Conservation (phyloP, 176 grass and related monocot genomes). For the Dactylis glomerata region DNA sequence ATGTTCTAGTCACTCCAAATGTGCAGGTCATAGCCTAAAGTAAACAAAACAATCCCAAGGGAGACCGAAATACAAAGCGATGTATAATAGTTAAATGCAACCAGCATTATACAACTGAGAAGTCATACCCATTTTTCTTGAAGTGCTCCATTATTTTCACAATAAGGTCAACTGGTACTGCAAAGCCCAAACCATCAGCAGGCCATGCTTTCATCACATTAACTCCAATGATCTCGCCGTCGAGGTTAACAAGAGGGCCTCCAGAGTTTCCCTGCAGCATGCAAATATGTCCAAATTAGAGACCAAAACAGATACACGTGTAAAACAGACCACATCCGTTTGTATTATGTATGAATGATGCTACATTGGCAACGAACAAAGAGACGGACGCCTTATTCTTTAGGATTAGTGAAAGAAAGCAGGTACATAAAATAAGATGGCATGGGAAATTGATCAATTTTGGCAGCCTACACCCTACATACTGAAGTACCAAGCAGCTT, state of each 20-base stretch:
- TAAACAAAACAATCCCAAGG: not conserved
- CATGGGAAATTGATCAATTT: not conserved
- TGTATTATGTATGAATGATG: not conserved
- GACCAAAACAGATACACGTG: constrained; percentile 3
- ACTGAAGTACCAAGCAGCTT: not conserved
- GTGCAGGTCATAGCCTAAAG: not conserved
- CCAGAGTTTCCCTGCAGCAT: constrained; percentile 73
- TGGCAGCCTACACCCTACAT: not conserved
- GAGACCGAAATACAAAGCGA: not conserved
- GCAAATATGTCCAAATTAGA: not conserved
- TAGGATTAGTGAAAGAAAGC: constrained; percentile 5
- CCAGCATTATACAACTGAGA: not conserved
- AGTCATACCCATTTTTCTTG: constrained; percentile 60
- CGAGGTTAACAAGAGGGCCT: constrained; percentile 84
- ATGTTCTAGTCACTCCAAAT: not conserved
- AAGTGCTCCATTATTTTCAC: constrained; percentile 84
- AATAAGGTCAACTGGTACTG: constrained; percentile 69
- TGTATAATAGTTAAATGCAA: constrained; percentile 21
- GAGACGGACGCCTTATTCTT: not conserved
- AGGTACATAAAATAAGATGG: not conserved
- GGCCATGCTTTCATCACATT: constrained; percentile 60
- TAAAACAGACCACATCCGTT: not conserved
- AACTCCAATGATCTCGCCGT: constrained; percentile 83
- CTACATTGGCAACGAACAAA: not conserved
- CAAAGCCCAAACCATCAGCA: constrained; percentile 81